Base-by-base conservation (phyloP, 495 filamentous ascomycete genomes). In the Neurospora sp. region DNA sequence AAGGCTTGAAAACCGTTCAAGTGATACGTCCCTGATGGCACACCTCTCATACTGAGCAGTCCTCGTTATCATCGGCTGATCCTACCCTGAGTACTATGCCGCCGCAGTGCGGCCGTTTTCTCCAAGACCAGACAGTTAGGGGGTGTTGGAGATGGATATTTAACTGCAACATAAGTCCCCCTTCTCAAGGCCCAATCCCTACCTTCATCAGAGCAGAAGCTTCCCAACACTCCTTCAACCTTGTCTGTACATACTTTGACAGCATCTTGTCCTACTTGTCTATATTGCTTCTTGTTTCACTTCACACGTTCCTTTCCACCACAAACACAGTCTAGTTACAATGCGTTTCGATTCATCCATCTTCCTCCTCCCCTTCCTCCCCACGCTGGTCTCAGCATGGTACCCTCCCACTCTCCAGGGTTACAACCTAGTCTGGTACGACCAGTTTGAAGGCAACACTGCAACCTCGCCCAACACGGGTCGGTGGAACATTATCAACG, bases 401-500 rank as follows among this genome's bases (percentile, higher is more conserved):
- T 14, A 38, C 22, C 71, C 81, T 10, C 82, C 83, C 1, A 71
- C 41, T 11, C 80, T 83, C 74, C 3, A 20, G 18, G 81, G 81
- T 6, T 85, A 77, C 74, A 72, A 53, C 18, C 71, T 78, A 11
- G 69, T 81, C 68, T 85, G 82, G 82, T 69, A 74, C n/a, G 84
- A 85, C 69, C 74, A 76, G 38, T 85, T 85, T 70, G 31, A 72
- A 41, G 84, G 81, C 40, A 5, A 74, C 1, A 71, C 73, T 0
- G 81, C 77, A 9, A 73, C 74, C 4, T 46, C 74, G 14, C 78
- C 80, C 37, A 82, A 83, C 77, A 6, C 71, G 4, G 72, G 69
- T 69, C 82, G 80, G 73, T 86, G 84, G 84, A 81, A 84, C 76
- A 81, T 86, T 68, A 77, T 82, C 73, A 75, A 78, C 59, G 73